Evolutionary conservation across 768 basidiomycete genomes (phyloP), one percentile per base, ranked within the genome.

Genomic region (Rhodosporidiobolus odoratus): DNA sequence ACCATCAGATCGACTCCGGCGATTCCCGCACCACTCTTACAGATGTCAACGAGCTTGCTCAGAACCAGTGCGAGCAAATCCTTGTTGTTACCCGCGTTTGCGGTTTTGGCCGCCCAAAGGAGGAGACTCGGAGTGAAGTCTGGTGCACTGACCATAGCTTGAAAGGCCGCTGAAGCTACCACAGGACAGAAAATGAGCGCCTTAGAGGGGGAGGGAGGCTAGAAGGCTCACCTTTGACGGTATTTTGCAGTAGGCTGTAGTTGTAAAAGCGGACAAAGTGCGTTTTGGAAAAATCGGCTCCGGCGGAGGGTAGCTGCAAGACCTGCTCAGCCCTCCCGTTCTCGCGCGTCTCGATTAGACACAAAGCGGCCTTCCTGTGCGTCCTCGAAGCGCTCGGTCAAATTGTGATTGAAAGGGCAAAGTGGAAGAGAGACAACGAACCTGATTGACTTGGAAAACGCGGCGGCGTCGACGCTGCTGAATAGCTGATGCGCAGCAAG

Each of bases 231-330:
- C 66, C 66, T 19, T 62, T 47, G 4, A 8, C 15, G 2, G 25
- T 0, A 2, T 62, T 25, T 0, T 15, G 1, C 25, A 3, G 34
- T 4, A 45, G 9, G 27, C 13, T 13, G 60, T 23, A 43, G 62
- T 54, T 63, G 62, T 57, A 58, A 56, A 68, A 57, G 35, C 60
- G 67, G 27, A 68, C 21, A 32, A 68, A 68, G 61, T 58, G 45
- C 43, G 54, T 57, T 56, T 62, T 68, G 10, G 67, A 60, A 12
- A 35, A 27, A 23, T 66, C 54, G 9, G 25, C 45, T 3, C n/a
- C 34, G 0, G 25, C 23, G 34, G n/a, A 23, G 6, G 43, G 25
- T 23, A 30, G 16, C 43, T 54, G 48, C 30, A 68, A 47, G 21
- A 38, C 15, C 53, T 37, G n/a, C 37, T 68, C 53, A 16, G 60